Percentiles rank a stretch among this genome's conserved stretches.
These are phyloP conservation scores for Fusarium sp. DNA, from an alignment of 2,329 filamentous ascomycete species.

Conservation along the genomic window DNA sequence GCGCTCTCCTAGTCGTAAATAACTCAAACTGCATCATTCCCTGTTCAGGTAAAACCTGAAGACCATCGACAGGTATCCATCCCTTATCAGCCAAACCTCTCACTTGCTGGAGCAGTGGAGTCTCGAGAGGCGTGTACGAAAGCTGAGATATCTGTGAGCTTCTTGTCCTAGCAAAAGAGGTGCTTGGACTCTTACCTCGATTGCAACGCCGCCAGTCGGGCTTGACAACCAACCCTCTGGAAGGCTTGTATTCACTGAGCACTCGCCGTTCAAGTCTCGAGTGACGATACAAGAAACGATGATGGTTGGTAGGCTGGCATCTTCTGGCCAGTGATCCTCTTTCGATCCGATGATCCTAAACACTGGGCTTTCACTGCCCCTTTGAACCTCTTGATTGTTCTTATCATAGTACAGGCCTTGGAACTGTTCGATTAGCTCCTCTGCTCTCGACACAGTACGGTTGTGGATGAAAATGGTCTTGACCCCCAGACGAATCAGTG, in stretches of 20 bases:
- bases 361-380: background rate
- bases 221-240: background rate
- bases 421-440: background rate
- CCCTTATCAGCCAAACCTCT: background rate
- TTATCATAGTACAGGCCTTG: fast-evolving
- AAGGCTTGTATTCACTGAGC: slow-evolving; percentile 5
- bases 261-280: background rate
- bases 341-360: background rate
- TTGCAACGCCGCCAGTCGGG: slow-evolving; percentile 3
- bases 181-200: background rate
- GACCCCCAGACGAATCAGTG: background rate
- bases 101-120: background rate
- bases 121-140: background rate
- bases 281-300: background rate
- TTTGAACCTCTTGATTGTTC: fast-evolving
- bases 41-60: slow-evolving; percentile 10
- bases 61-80: slow-evolving; percentile 14
- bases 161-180: fast-evolving
- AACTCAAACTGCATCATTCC: slow-evolving; percentile 21
- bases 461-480: background rate
- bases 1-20: slow-evolving; percentile 5
- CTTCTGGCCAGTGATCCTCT: background rate
- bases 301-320: background rate
- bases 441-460: background rate
- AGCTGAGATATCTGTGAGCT: background rate